These are phyloP conservation scores for Cyberlindnera americana DNA, from an alignment of 805 yeast species.

Conservation along the genomic window DNA sequence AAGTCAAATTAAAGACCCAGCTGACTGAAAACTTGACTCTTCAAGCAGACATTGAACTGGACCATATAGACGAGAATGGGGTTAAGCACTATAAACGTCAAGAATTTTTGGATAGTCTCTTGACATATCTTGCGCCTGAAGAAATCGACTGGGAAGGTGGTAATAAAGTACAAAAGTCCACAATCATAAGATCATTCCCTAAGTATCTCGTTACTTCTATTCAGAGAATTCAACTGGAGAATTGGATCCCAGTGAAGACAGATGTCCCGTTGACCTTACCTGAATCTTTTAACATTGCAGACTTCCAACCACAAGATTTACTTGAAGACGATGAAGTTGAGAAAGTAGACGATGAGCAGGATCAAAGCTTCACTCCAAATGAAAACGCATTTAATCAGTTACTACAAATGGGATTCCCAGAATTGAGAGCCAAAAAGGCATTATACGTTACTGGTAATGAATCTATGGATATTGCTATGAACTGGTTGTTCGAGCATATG, in stretches of 20 bases:
- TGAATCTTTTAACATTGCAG: slow-evolving; percentile 44
- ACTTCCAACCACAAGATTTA: slow-evolving; percentile 39
- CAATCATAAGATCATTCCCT: slow-evolving; percentile 63
- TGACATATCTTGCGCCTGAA: slow-evolving; percentile 52
- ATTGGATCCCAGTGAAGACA: slow-evolving; percentile 87
- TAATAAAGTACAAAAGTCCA: slow-evolving; percentile 18
- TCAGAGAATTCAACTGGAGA: slow-evolving; percentile 75
- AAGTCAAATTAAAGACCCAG: slow-evolving; percentile 55
- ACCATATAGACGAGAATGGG: slow-evolving; percentile 40
- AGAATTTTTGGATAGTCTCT: slow-evolving; percentile 40
- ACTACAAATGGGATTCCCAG: slow-evolving; percentile 84
- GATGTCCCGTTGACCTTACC: slow-evolving; percentile 65
- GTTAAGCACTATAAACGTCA: slow-evolving; percentile 41
- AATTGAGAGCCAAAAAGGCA: slow-evolving; percentile 60
- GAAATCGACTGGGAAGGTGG: slow-evolving; percentile 45
- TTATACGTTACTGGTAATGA: slow-evolving; percentile 69
- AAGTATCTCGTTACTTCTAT: slow-evolving; percentile 66
- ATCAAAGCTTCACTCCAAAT: slow-evolving; percentile 50
- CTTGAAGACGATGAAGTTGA: slow-evolving; percentile 38
- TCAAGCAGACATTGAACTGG: slow-evolving; percentile 44
- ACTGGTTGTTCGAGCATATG: slow-evolving; percentile 86
- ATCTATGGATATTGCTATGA: slow-evolving; percentile 70
- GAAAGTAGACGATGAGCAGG: slow-evolving; percentile 23
- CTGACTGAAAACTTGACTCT: slow-evolving; percentile 63
- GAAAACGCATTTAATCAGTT: slow-evolving; percentile 51